phyloP scores from a whole-genome alignment of 2,329 filamentous ascomycete genomes.

The Hawksworthiomyces lignivorus region DNA sequence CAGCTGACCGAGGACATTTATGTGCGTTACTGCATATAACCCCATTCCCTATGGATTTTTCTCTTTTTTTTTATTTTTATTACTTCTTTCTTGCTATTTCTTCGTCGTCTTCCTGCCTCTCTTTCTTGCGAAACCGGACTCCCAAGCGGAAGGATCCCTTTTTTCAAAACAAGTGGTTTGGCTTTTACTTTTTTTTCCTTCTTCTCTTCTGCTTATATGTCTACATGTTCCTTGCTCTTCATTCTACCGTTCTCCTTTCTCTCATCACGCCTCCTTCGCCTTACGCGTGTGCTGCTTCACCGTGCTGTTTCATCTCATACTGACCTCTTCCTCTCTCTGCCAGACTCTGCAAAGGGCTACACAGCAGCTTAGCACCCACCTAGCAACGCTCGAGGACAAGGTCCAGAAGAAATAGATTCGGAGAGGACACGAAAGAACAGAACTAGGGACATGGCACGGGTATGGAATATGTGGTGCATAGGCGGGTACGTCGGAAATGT shows the following conservation, averaged over 20 bases:
- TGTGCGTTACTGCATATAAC: conserved; percentile 55
- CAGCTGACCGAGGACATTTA: conserved; percentile 92
- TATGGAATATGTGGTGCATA: too few species aligned
- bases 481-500: too few species aligned
- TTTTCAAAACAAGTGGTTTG: conserved; percentile 7
- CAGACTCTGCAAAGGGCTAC: conserved; percentile 84
- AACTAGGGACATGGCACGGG: too few species aligned
- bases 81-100: neutral
- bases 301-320: too few species aligned
- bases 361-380: conserved; percentile 76
- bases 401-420: conserved; percentile 52
- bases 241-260: too few species aligned
- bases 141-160: conserved; percentile 6
- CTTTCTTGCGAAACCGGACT: conserved; percentile 1
- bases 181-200: neutral
- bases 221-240: too few species aligned
- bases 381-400: conserved; percentile 74
- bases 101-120: conserved; percentile 3
- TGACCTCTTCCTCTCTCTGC: neutral
- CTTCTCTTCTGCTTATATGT: neutral
- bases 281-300: too few species aligned
- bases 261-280: too few species aligned
- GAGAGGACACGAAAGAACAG: too few species aligned
- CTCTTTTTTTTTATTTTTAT: neutral
- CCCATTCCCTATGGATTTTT: conserved; percentile 9